Evolutionary conservation across 495 filamentous ascomycete genomes (phyloP), one percentile per base, ranked within the genome.

Genomic region (Saxispiralis lemnorum): DNA sequence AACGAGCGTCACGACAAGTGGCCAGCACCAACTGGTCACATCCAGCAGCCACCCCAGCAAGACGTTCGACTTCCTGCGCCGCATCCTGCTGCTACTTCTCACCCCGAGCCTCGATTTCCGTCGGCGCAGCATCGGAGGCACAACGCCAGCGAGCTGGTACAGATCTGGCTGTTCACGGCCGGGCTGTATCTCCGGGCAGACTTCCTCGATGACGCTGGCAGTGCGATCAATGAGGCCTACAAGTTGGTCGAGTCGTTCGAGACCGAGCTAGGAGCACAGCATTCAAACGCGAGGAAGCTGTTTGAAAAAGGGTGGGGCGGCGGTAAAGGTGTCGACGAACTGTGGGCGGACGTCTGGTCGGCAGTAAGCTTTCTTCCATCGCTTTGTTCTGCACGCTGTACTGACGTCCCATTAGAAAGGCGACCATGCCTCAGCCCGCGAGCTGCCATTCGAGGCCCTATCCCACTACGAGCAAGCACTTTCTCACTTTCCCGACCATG

Each of bases 131-230:
- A 57, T 43, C 54, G 54, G 18, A 53, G 59, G 31, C 58, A 60
- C 1, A 60, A 49, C 36, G 41, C 54, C n/a, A 52, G 50, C 1
- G 79, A 51, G 16, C 68, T 93, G 6, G 66, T 80, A n/a, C 76
- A 74, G 42, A 74, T 93, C 17, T 97, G 89, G 89, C 69, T 94
- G 11, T 77, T 85, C 46, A 86, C 93, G 38, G 77, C 83, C 2
- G 78, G 78, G 0, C 73, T 95, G 41, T 96, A 97, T 53, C 74
- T 86, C 18, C 73, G 83, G 36, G 83, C 87, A 10, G 74, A 68
- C 1, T 73, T 87, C 58, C 72, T 73, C 33, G 74, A 80, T 1
- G 86, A 96, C 56, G 79, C 82, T 1, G 67, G 69, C 33, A 79
- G 76, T 38, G 83, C 89, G 1, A 75, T 83, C 34, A 68, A 74